Evolutionary conservation across 2,329 filamentous ascomycete genomes (phyloP).

Genomic region (Neurospora sp.): DNA sequence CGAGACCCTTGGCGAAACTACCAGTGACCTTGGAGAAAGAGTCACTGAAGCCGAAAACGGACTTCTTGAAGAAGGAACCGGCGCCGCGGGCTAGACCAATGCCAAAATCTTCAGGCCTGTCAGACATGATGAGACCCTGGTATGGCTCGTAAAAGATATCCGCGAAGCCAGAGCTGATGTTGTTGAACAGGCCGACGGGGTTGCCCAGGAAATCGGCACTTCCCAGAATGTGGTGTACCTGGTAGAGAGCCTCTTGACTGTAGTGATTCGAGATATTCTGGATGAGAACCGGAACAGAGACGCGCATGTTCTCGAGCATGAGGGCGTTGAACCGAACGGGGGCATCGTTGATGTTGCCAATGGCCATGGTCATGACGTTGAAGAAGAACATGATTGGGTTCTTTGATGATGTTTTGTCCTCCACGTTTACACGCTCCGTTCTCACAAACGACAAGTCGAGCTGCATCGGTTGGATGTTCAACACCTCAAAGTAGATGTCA

Average conservation of each 20-base stretch:
- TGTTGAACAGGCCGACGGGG: slow-evolving; percentile 95
- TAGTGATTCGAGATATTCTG: slow-evolving; percentile 90
- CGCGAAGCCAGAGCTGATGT: slow-evolving; percentile 89
- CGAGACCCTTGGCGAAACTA: slow-evolving; percentile 90
- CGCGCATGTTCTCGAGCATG: slow-evolving; percentile 87
- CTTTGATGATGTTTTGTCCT: slow-evolving; percentile 80
- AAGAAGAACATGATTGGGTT: slow-evolving; percentile 99
- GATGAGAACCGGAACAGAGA: slow-evolving; percentile 74
- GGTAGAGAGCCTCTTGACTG: slow-evolving; percentile 88
- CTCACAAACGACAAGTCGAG: slow-evolving; percentile 94
- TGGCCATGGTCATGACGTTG: slow-evolving; percentile 98
- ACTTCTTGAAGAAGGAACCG: slow-evolving; percentile 96
- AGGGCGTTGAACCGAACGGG: slow-evolving; percentile 88
- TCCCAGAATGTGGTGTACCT: slow-evolving; percentile 94
- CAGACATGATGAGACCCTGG: slow-evolving; percentile 89
- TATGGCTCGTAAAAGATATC: slow-evolving; percentile 99
- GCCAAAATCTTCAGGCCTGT: slow-evolving; percentile 89
- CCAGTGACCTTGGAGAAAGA: slow-evolving; percentile 97
- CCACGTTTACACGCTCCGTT: slow-evolving; percentile 90
- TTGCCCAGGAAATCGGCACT: slow-evolving; percentile 97
- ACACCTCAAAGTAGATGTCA: slow-evolving; percentile 94
- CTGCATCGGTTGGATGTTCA: slow-evolving; percentile 98
- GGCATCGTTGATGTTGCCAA: slow-evolving; percentile 97
- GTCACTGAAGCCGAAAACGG: slow-evolving; percentile 93
- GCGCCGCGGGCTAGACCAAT: slow-evolving; percentile 94